Conservation (phyloP, 2,329 filamentous ascomycete species). For the Beauveria australis region DNA sequence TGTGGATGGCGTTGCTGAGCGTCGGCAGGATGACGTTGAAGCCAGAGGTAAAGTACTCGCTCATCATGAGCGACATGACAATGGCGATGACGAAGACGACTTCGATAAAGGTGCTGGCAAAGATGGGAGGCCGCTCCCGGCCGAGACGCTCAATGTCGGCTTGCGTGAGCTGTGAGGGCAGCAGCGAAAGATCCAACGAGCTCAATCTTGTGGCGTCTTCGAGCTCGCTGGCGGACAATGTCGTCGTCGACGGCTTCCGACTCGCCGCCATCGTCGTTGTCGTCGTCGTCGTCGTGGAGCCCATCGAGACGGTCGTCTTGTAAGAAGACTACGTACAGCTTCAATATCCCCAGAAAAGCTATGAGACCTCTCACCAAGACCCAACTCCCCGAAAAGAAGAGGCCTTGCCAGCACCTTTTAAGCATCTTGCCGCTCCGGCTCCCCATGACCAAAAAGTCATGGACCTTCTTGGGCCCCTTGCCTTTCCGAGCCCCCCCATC, state of each 20-base stretch:
- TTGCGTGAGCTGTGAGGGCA: background rate
- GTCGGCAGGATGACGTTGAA: conserved; percentile 48
- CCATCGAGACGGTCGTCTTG: background rate
- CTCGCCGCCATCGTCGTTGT: background rate
- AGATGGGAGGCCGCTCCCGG: conserved; percentile 46
- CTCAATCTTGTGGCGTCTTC: background rate
- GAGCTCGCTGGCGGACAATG: background rate
- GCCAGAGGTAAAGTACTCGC: conserved; percentile 14
- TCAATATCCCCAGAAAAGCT: too few species aligned
- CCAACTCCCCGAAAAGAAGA: background rate
- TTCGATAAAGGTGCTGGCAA: conserved; percentile 43
- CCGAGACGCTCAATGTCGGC: conserved; percentile 46
- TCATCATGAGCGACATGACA: conserved; percentile 11
- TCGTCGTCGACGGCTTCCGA: background rate
- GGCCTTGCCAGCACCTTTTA: background rate
- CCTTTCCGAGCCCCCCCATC: background rate
- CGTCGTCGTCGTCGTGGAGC: too few species aligned
- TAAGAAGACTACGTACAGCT: too few species aligned
- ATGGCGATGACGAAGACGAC: conserved; percentile 36
- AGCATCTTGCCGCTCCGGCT: background rate
- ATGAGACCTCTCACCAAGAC: too few species aligned
- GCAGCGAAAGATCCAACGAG: background rate
- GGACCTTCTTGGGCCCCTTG: background rate
- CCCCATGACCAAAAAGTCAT: background rate
- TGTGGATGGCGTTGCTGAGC: conserved; percentile 50